Evolutionary conservation across 148 eudicot genomes (phyloP).

Genomic region (Fallopia convolvulus): DNA sequence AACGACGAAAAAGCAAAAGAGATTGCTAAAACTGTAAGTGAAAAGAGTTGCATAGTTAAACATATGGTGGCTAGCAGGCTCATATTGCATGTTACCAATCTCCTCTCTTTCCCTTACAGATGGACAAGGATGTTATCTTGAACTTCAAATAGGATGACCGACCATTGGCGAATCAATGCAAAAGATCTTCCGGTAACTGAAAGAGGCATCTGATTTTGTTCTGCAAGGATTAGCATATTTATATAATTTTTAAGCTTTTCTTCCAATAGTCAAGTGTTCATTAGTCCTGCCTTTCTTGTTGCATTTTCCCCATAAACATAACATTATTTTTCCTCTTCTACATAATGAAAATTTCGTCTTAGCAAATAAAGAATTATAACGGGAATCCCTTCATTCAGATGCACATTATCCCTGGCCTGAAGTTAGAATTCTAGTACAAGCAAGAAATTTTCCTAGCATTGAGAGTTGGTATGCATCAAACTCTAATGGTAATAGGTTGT

Average conservation of each 20-base stretch:
- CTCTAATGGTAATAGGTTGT: constrained; percentile 20
- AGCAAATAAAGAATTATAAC: too few relatives aligned
- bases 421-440: not conserved
- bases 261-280: not conserved
- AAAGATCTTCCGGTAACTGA: not conserved
- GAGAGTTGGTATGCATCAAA: constrained; percentile 1
- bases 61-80: not conserved
- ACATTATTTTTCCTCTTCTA: not conserved
- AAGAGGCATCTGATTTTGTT: not conserved
- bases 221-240: not conserved
- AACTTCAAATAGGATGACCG: constrained; percentile 34
- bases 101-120: constrained; percentile 30
- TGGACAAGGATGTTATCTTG: constrained; percentile 60
- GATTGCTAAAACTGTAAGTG: constrained; percentile 66
- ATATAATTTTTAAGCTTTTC: not conserved
- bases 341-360: not conserved
- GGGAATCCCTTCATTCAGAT: not conserved
- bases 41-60: not conserved
- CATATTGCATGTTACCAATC: not conserved
- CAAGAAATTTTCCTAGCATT: not conserved
- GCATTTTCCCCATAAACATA: not conserved
- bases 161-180: not conserved
- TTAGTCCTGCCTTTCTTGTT: not conserved
- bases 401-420: not conserved
- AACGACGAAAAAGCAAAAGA: constrained; percentile 75